Conservation (phyloP, 169 alveolate genomes). For the Pseudocohnilembus persalinus region DNA sequence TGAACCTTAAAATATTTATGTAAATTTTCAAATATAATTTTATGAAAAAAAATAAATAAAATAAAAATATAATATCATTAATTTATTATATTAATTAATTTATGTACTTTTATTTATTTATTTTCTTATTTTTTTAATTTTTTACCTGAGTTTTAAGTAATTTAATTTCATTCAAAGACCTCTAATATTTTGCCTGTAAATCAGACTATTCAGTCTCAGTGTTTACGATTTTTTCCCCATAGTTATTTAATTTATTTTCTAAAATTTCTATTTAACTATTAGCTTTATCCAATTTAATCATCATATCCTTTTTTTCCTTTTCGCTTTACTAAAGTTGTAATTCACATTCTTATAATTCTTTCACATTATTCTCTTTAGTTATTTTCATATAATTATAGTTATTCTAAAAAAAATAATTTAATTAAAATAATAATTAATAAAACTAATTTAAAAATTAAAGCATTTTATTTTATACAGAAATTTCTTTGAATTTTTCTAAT, state of each 20-base stretch:
- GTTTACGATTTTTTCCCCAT: not conserved
- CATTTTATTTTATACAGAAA: constrained; percentile 4
- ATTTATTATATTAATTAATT: too few species aligned
- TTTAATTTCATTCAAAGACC: constrained; percentile 20
- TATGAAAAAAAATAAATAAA: too few species aligned
- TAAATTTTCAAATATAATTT: too few species aligned
- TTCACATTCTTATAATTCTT: not conserved
- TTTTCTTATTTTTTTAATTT: too few species aligned
- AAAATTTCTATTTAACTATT: not conserved
- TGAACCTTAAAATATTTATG: not conserved
- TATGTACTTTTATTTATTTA: too few species aligned
- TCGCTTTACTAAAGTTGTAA: not conserved
- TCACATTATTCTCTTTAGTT: not conserved
- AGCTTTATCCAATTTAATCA: not conserved
- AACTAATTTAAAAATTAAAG: constrained; percentile 16
- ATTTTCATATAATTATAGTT: not conserved
- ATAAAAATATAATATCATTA: too few species aligned
- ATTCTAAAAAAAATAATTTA: constrained; percentile 12
- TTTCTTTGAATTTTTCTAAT: constrained; percentile 15
- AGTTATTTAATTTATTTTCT: not conserved
- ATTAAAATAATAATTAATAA: not conserved
- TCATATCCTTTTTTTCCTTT: not conserved
- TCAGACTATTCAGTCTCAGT: not conserved
- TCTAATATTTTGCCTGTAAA: not conserved
- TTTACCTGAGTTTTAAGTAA: constrained; percentile 11